These are phyloP conservation scores for Actinidia arguta DNA, from an alignment of 179 eudicot genomes.

Conservation along the genomic window DNA sequence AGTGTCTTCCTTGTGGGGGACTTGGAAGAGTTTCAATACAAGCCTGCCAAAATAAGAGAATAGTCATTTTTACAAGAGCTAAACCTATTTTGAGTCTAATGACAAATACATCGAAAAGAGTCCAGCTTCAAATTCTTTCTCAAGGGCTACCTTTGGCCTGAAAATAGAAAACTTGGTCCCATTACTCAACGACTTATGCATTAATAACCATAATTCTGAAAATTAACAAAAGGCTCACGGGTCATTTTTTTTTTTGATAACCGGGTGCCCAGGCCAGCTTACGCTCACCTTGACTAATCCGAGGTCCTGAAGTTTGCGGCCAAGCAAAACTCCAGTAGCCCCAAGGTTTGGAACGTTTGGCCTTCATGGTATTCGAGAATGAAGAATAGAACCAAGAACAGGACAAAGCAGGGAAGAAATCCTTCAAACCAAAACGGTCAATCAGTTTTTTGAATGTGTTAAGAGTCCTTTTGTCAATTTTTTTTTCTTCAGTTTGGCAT, in stretches of 20 bases:
- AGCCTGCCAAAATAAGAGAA: conserved; percentile 38
- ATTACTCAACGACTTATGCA: neutral
- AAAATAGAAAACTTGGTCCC: neutral
- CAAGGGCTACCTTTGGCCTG: conserved; percentile 69
- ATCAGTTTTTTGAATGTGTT: neutral
- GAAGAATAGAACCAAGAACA: conserved; percentile 70
- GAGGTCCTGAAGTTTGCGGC: too few relatives aligned
- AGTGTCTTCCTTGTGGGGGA: conserved; percentile 57
- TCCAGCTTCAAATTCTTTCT: conserved; percentile 60
- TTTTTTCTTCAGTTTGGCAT: too few relatives aligned
- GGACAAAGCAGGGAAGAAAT: conserved; percentile 62
- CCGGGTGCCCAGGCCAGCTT: too few relatives aligned
- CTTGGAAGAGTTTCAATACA: conserved; percentile 42
- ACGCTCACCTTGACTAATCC: too few relatives aligned
- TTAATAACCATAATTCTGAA: neutral
- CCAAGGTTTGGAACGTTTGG: too few relatives aligned
- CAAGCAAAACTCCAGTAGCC: too few relatives aligned
- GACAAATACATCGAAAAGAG: neutral
- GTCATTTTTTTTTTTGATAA: conserved; percentile 44
- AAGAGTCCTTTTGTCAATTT: neutral
- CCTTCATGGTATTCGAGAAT: conserved; percentile 77
- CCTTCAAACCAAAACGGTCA: conserved; percentile 50
- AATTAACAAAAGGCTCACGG: conserved; percentile 42
- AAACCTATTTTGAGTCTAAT: conserved; percentile 25
- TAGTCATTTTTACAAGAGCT: neutral